Conservation (phyloP, 805 yeast species). For the Yamadazyma insecticola region DNA sequence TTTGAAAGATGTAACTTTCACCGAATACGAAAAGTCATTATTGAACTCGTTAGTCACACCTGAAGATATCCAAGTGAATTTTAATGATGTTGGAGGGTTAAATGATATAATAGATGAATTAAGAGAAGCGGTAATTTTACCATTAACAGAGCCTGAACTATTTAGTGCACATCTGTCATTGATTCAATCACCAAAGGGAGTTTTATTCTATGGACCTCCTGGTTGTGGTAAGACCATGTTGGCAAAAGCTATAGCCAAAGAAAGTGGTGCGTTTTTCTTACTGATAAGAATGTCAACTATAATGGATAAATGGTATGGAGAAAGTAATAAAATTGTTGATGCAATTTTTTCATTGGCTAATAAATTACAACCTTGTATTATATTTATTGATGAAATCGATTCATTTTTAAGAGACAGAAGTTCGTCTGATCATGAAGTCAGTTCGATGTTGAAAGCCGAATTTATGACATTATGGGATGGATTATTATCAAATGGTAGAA, state of each 20-base stretch:
- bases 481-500: conserved; percentile 66
- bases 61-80: conserved; percentile 70
- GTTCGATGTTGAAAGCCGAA: conserved; percentile 90
- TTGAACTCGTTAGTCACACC: conserved; percentile 79
- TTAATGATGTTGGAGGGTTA: conserved; percentile 86
- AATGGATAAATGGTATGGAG: conserved; percentile 98
- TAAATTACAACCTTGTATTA: conserved; percentile 89
- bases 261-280: conserved; percentile 86
- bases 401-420: conserved; percentile 86
- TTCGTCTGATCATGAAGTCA: conserved; percentile 88
- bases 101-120: conserved; percentile 79
- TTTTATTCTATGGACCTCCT: conserved; percentile 92
- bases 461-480: conserved; percentile 99
- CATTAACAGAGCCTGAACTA: conserved; percentile 69
- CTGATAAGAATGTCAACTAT: conserved; percentile 89
- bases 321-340: conserved; percentile 87
- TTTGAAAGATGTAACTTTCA: conserved; percentile 47
- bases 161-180: conserved; percentile 64
- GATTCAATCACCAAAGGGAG: conserved; percentile 92
- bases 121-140: conserved; percentile 83
- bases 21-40: conserved; percentile 73
- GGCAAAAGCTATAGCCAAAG: conserved; percentile 91
- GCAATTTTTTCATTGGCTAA: conserved; percentile 87
- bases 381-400: conserved; percentile 94
- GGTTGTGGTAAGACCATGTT: conserved; percentile 98